Evolutionary conservation across 345 rosid genomes (phyloP).

Genomic region (Corymbia maculata): DNA sequence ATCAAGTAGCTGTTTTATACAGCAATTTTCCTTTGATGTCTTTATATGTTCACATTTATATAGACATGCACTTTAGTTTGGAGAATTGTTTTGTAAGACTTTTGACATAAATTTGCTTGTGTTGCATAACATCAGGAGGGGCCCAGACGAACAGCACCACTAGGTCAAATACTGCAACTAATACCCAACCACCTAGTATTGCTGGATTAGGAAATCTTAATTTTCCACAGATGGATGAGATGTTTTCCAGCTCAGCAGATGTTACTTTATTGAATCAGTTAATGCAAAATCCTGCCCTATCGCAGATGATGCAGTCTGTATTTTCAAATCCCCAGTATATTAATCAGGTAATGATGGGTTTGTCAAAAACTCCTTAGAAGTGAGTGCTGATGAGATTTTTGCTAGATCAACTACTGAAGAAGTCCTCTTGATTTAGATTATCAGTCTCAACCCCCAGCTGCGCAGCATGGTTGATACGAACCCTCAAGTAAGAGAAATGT

Average conservation of each 20-base stretch:
- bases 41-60: background rate
- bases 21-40: background rate
- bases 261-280: conserved; percentile 31
- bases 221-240: conserved; percentile 39
- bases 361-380: background rate
- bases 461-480: conserved; percentile 46
- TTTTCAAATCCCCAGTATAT: conserved; percentile 56
- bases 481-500: conserved; percentile 57
- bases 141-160: conserved; percentile 35
- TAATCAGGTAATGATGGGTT: conserved; percentile 44
- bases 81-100: background rate
- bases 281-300: conserved; percentile 60
- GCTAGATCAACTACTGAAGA: conserved; percentile 1
- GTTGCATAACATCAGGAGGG: conserved; percentile 28
- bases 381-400: background rate
- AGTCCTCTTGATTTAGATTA: conserved; percentile 22
- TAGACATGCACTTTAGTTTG: background rate
- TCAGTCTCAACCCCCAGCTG: conserved; percentile 49
- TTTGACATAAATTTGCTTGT: background rate
- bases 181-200: conserved; percentile 43
- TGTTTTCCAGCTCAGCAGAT: conserved; percentile 40
- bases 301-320: conserved; percentile 59
- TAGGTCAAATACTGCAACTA: conserved; percentile 30
- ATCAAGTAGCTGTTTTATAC: background rate
- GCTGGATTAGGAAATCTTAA: conserved; percentile 50